Conservation (phyloP, 768 basidiomycete genomes). For the Boletus rubropictus region DNA sequence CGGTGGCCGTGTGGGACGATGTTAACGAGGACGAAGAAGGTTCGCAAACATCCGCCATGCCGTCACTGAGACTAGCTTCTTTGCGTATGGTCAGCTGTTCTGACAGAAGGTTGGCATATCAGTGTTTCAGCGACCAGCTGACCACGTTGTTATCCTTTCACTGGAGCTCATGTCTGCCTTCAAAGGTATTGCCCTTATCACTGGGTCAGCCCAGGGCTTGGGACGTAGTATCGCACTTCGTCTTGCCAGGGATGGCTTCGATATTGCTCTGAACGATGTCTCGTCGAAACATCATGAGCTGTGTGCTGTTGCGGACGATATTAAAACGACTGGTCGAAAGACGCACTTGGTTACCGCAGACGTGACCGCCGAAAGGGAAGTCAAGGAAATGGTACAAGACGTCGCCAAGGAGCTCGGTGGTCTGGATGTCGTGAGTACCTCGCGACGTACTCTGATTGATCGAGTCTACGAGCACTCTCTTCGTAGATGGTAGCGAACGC, state of each 20-base stretch:
- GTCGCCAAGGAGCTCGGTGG: constrained; percentile 3
- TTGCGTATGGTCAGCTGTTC: background rate
- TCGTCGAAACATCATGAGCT: constrained; percentile 11
- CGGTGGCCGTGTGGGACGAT: no score
- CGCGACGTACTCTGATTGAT: no score
- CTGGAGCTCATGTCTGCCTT: constrained; percentile 2
- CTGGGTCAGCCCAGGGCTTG: constrained; percentile 29
- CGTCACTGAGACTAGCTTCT: background rate
- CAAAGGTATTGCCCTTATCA: constrained; percentile 30
- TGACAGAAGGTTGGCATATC: background rate
- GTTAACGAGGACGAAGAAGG: no score
- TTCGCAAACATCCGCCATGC: no score
- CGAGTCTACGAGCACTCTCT: no score
- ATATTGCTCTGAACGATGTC: constrained; percentile 29
- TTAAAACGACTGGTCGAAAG: constrained; percentile 10
- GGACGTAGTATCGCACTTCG: constrained; percentile 20
- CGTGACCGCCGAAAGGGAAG: constrained; percentile 3
- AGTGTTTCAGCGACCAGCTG: background rate
- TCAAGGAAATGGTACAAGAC: constrained; percentile 5
- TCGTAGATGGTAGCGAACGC: constrained; percentile 19
- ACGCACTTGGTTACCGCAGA: constrained; percentile 13
- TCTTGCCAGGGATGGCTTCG: constrained; percentile 20
- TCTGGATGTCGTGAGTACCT: constrained; percentile 3
- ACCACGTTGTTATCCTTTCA: no score
- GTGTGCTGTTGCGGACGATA: constrained; percentile 7